Evolutionary conservation across 202 grass and related monocot genomes (phyloP).

Genomic region (Panicum virgatum): DNA sequence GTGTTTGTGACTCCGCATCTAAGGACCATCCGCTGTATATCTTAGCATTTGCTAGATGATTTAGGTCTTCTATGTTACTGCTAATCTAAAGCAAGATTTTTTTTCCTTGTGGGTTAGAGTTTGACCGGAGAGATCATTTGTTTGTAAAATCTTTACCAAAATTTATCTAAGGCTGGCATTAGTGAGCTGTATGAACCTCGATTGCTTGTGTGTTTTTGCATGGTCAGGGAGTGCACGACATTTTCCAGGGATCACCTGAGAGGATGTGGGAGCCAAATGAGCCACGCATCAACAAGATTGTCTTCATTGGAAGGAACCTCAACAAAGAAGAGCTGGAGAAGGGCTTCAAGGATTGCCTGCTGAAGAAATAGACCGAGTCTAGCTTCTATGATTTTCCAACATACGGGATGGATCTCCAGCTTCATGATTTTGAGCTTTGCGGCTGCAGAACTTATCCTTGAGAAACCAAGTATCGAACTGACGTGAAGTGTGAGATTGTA

Average conservation of each 20-base stretch:
- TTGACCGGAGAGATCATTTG: too few species aligned
- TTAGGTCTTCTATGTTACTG: not conserved
- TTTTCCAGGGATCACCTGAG: slow-evolving; percentile 98
- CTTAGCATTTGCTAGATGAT: not conserved
- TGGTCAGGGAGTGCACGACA: slow-evolving; percentile 92
- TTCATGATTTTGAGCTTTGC: slow-evolving; percentile 69
- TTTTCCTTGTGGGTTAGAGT: too few species aligned
- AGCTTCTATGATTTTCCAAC: not conserved
- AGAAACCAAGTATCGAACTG: not conserved
- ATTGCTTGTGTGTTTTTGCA: not conserved
- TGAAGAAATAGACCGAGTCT: slow-evolving; percentile 23
- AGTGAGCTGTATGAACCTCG: not conserved
- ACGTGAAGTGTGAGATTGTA: not conserved
- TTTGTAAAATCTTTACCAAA: not conserved
- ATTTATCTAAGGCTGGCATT: not conserved
- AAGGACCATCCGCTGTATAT: not conserved
- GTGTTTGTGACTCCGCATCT: not conserved
- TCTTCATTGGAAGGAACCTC: slow-evolving; percentile 94
- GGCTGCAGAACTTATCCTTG: slow-evolving; percentile 46
- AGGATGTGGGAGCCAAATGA: slow-evolving; percentile 84
- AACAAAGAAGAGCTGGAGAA: slow-evolving; percentile 81
- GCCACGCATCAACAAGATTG: slow-evolving; percentile 88
- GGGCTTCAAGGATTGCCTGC: slow-evolving; percentile 88
- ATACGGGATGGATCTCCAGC: slow-evolving; percentile 45
- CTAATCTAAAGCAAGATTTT: too few species aligned